Percentiles rank a stretch among this genome's conserved stretches.
Conservation (phyloP, 2,329 filamentous ascomycete species). For the Aureobasidium sp. region DNA sequence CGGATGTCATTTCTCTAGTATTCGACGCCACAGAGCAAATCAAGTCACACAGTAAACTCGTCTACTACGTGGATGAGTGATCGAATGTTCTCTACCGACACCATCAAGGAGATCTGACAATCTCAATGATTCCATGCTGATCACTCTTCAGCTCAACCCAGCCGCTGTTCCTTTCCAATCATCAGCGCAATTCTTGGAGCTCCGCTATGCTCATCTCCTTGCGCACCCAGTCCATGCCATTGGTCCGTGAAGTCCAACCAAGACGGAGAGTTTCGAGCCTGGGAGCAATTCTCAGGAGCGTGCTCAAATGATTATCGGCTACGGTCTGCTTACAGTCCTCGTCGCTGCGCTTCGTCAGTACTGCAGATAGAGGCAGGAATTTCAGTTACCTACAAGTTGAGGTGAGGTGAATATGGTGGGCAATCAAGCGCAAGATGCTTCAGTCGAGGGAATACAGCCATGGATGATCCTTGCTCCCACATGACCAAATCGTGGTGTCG, state of each 20-base stretch:
- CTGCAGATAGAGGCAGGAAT: not conserved
- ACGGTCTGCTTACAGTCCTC: not conserved
- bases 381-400: not conserved
- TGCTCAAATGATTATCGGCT: not conserved
- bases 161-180: not conserved
- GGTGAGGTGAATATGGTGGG: no score
- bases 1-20: not conserved
- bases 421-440: not conserved
- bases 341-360: not conserved
- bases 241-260: not conserved
- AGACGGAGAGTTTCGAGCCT: not conserved
- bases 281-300: not conserved
- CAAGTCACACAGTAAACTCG: not conserved
- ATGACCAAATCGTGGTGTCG: not conserved
- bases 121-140: not conserved
- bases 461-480: not conserved
- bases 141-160: not conserved
- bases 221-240: not conserved
- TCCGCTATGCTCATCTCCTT: not conserved
- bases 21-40: not conserved
- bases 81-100: no score
- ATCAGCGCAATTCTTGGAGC: not conserved
- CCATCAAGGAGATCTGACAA: no score
- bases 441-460: not conserved
- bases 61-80: no score